phyloP scores from a whole-genome alignment of 2,329 filamentous ascomycete genomes.

The Phialophora tarda region DNA sequence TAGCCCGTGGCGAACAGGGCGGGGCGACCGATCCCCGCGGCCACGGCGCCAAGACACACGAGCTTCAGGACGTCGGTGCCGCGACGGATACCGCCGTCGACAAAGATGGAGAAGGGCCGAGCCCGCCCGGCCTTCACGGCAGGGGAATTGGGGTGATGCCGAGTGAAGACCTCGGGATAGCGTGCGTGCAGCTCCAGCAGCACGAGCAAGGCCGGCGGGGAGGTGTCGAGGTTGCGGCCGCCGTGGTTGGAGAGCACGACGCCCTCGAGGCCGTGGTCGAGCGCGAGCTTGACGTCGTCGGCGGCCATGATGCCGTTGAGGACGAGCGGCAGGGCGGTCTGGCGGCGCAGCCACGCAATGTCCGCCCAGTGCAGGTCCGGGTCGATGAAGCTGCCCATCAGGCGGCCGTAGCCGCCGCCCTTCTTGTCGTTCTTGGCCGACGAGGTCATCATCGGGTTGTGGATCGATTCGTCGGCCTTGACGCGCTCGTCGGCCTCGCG shows the following conservation, averaged over 20 bases:
- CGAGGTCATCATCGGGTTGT: slow-evolving; percentile 41
- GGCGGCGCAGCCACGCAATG: slow-evolving; percentile 58
- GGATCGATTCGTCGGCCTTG: slow-evolving; percentile 52
- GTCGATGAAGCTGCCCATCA: slow-evolving; percentile 62
- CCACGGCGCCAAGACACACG: slow-evolving; percentile 59
- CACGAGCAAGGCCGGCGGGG: slow-evolving; percentile 57
- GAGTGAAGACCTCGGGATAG: slow-evolving; percentile 58
- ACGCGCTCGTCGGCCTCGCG: slow-evolving; percentile 64
- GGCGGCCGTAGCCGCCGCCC: slow-evolving; percentile 59
- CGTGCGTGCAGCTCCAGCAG: slow-evolving; percentile 59
- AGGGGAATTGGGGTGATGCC: slow-evolving; percentile 39
- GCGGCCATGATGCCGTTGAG: slow-evolving; percentile 64
- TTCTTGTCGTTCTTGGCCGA: slow-evolving; percentile 57
- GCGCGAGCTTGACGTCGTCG: slow-evolving; percentile 61
- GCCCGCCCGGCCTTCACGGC: slow-evolving; percentile 32
- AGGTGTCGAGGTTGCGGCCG: slow-evolving; percentile 62
- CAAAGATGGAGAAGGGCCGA: slow-evolving; percentile 54
- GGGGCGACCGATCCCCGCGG: slow-evolving; percentile 61
- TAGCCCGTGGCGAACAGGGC: slow-evolving; percentile 61
- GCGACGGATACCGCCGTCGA: slow-evolving; percentile 57
- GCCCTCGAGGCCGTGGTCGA: slow-evolving; percentile 59
- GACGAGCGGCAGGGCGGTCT: slow-evolving; percentile 59
- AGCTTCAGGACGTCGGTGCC: slow-evolving; percentile 63
- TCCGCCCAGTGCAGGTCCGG: slow-evolving; percentile 61
- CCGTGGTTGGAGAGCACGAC: slow-evolving; percentile 66